These are phyloP conservation scores for Ophiostoma sp. DNA, from an alignment of 2,329 filamentous ascomycete genomes.

Conservation along the genomic window DNA sequence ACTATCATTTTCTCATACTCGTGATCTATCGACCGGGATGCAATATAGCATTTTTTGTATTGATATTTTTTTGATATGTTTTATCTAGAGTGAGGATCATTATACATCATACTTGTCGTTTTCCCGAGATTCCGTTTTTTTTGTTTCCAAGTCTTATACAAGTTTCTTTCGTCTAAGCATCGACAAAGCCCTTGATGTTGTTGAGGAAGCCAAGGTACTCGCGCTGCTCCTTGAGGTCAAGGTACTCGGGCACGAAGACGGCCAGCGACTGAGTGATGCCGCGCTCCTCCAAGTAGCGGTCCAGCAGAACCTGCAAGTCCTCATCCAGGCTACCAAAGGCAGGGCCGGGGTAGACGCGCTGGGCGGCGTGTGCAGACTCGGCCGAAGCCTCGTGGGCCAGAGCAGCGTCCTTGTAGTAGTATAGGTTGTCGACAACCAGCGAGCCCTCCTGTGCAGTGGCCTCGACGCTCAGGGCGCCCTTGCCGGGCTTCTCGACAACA, in stretches of 20 bases:
- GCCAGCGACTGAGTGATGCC: slow-evolving; percentile 83
- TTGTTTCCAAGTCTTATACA: neutral
- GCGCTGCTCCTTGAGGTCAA: slow-evolving; percentile 96
- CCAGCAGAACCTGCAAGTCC: slow-evolving; percentile 85
- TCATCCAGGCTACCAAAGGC: slow-evolving; percentile 93
- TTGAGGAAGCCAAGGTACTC: slow-evolving; percentile 91
- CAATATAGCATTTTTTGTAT: neutral
- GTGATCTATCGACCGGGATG: neutral
- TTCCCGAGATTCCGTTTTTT: neutral
- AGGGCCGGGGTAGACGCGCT: slow-evolving; percentile 80
- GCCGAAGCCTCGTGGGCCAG: slow-evolving; percentile 70
- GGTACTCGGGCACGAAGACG: slow-evolving; percentile 89
- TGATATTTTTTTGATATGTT: slow-evolving; percentile 11
- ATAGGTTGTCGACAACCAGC: slow-evolving; percentile 85
- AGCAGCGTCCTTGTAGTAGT: slow-evolving; percentile 74
- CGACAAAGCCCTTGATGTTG: slow-evolving; percentile 80
- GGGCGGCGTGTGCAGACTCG: slow-evolving; percentile 70
- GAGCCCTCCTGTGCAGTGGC: slow-evolving; percentile 78
- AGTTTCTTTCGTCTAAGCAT: slow-evolving; percentile 46
- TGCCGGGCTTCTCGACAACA: slow-evolving; percentile 78
- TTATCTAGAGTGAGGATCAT: slow-evolving; percentile 23
- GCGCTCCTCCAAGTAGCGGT: slow-evolving; percentile 91
- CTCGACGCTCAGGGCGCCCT: slow-evolving; percentile 82
- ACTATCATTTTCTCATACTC: neutral
- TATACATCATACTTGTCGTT: slow-evolving; percentile 15